These are phyloP conservation scores for Oemleria cerasiformis DNA, from an alignment of 306 rosid species.

Conservation along the genomic window DNA sequence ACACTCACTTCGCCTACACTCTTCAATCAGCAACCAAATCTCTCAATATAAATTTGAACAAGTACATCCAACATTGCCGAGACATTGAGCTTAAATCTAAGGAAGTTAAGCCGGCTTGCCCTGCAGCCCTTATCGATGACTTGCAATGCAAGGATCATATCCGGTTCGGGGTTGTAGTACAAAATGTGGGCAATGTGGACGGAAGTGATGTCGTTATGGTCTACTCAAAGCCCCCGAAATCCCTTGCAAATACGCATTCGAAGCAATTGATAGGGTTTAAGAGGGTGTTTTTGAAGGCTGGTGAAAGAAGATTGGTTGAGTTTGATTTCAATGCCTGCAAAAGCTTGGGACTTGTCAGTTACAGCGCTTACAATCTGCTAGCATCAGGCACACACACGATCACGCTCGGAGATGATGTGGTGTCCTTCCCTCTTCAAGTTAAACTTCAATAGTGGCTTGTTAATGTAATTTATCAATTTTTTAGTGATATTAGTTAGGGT, in stretches of 20 bases:
- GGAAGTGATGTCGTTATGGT: constrained; percentile 28
- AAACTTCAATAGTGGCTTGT: not conserved
- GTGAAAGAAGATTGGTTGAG: constrained; percentile 5
- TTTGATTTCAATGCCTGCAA: constrained; percentile 25
- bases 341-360: constrained; percentile 28
- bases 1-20: constrained; percentile 24
- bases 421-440: constrained; percentile 9
- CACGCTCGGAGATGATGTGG: constrained; percentile 10
- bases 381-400: constrained; percentile 31
- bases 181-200: constrained; percentile 21
- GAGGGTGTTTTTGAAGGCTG: constrained; percentile 24
- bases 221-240: constrained; percentile 29
- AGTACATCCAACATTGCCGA: constrained; percentile 20
- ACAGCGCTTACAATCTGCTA: constrained; percentile 16
- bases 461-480: not conserved
- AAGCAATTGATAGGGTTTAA: constrained; percentile 37
- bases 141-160: constrained; percentile 13
- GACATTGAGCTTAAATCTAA: constrained; percentile 1
- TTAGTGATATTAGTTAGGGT: too few relatives aligned
- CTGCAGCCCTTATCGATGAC: constrained; percentile 25
- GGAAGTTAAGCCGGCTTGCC: constrained; percentile 9
- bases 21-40: constrained; percentile 13
- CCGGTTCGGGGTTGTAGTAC: constrained; percentile 12
- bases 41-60: not conserved
- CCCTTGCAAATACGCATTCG: constrained; percentile 8